Evolutionary conservation across 2,329 filamentous ascomycete species (phyloP), one percentile per base, ranked within the genome.

Genomic region (Biscogniauxia sp.): DNA sequence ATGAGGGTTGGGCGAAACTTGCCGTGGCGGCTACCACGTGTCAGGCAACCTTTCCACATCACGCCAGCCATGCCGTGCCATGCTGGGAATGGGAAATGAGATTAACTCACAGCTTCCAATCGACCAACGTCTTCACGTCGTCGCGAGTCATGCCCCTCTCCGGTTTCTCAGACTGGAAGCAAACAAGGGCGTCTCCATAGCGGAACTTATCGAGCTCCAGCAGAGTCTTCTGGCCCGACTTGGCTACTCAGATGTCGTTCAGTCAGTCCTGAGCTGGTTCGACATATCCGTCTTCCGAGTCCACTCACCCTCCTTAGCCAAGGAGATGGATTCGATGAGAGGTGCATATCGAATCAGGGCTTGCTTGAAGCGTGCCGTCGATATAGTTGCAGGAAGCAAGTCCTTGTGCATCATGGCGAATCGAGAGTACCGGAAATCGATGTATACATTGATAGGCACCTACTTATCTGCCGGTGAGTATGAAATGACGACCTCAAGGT

Each of bases 101-200:
- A 76, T 85, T 71, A 55, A 76, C 85, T 71, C 76, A 90, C 85
- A 92, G 77, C 72, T 92, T 92, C 88, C 89, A 92, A 53, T 88
- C 82, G 9, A 91, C 83, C 3, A 92, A 78, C 20, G 69, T 77
- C 67, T 84, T 81, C 37, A 91, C 77, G 68, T 91, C 83, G 0
- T 81, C 77, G 53, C 86, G 81, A 2, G 72, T 76, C 76, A 91
- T 83, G 11, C 73, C 64, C 4, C 72, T 72, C 17, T 69, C 69
- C 9, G 72, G 64, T 20, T 69, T 66, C 5, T 71, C 66, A 17
- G 75, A 67, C 6, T 74, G 66, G 62, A 89, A 85, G 1, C 68
- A 64, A 1, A 73, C 68, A 1, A 82, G 78, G 2, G 88, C 84
- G 20, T 80, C 78, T 8, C 74, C 72, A 68, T 88, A 88, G 59